Conservation (phyloP, 179 eudicot genomes). For the Silene vulgaris region DNA sequence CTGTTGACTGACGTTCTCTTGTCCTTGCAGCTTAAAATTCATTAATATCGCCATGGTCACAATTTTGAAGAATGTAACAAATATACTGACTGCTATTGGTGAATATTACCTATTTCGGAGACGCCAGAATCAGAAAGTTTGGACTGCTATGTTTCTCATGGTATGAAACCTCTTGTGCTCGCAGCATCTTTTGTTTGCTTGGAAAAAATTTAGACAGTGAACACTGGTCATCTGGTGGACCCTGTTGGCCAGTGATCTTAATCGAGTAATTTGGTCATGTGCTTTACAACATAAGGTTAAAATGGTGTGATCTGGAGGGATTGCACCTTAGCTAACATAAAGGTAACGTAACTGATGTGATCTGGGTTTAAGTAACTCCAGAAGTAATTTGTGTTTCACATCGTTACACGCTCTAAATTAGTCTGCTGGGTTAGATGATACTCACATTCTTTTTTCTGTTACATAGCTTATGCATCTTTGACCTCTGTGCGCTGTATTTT, state of each 20-base stretch:
- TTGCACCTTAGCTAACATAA: not conserved
- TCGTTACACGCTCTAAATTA: not conserved
- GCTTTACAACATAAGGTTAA: too few relatives aligned
- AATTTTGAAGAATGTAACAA: constrained; percentile 74
- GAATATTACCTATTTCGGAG: constrained; percentile 62
- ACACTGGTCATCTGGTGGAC: constrained; percentile 1
- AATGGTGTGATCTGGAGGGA: not conserved
- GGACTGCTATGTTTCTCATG: constrained; percentile 83
- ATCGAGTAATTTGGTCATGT: not conserved
- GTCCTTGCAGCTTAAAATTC: constrained; percentile 57
- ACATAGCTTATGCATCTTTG: not conserved
- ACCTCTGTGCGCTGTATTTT: constrained; percentile 1
- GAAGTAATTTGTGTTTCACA: not conserved
- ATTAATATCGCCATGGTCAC: constrained; percentile 86
- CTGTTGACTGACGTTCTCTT: constrained; percentile 12
- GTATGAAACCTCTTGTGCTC: constrained; percentile 32
- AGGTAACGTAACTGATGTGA: not conserved
- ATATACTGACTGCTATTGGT: constrained; percentile 68
- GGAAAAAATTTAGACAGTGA: not conserved
- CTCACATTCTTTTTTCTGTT: not conserved
- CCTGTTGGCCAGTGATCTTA: not conserved
- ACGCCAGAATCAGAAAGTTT: constrained; percentile 66
- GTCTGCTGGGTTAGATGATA: not conserved
- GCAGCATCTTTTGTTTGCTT: constrained; percentile 7
- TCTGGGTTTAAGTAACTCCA: not conserved